phyloP scores from a whole-genome alignment of 2,329 filamentous ascomycete species.

The Aspergillus fumigatiaffinis region DNA sequence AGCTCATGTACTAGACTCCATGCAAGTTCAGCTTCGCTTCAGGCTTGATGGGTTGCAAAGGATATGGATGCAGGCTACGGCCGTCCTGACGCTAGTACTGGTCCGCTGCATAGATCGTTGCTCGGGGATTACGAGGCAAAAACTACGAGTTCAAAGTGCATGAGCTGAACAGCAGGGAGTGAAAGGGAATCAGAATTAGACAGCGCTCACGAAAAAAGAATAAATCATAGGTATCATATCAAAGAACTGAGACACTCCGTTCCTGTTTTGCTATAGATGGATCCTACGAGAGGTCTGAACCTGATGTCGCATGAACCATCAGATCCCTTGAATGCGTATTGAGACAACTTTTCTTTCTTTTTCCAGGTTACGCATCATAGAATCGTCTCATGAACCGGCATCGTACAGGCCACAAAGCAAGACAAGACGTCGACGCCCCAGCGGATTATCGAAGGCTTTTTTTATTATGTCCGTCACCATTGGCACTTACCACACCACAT shows the following conservation, averaged over 20 bases:
- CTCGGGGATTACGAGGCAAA: not conserved
- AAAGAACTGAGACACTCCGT: constrained; percentile 24
- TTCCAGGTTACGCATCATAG: constrained; percentile 18
- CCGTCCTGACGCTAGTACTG: not conserved
- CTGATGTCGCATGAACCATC: constrained; percentile 1
- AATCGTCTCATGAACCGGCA: constrained; percentile 24
- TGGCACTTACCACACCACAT: constrained; percentile 23
- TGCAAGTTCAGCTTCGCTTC: not conserved
- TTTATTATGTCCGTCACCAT: constrained; percentile 20
- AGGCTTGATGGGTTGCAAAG: not conserved
- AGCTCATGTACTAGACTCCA: not conserved
- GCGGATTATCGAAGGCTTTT: constrained; percentile 28
- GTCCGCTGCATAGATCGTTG: not conserved
- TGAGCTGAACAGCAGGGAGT: not conserved
- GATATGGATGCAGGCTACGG: not conserved
- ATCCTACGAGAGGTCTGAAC: constrained; percentile 25
- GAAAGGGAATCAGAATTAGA: constrained; percentile 8
- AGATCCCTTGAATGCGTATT: constrained; percentile 6
- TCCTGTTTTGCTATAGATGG: constrained; percentile 28
- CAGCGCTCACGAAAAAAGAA: constrained; percentile 17
- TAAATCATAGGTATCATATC: constrained; percentile 32
- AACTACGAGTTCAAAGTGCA: not conserved
- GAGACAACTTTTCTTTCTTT: constrained; percentile 17
- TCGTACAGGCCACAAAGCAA: constrained; percentile 35
- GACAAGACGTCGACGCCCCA: constrained; percentile 35